These are phyloP conservation scores for Exserohilum rostratum DNA, from an alignment of 2,329 filamentous ascomycete genomes.

Conservation along the genomic window DNA sequence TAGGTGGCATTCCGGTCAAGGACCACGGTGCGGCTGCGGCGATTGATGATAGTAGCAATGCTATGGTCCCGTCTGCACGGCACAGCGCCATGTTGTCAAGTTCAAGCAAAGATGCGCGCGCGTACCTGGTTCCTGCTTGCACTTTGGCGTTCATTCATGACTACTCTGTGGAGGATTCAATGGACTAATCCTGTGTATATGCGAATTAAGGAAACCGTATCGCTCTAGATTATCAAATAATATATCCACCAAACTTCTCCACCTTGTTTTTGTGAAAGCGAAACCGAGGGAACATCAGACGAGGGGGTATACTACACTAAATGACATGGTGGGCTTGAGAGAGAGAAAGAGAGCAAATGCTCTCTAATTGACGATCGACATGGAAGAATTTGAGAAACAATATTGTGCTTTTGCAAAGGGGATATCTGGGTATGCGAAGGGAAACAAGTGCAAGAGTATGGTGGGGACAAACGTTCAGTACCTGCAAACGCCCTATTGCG, in stretches of 20 bases:
- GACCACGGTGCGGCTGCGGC: constrained; percentile 4
- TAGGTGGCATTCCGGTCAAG: background rate
- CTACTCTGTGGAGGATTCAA: background rate
- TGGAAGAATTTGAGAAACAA: background rate
- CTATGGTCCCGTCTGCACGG: background rate
- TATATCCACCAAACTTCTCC: constrained; percentile 12
- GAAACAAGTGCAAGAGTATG: background rate
- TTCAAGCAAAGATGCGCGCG: background rate
- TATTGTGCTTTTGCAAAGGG: constrained; percentile 9
- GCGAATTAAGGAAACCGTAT: constrained; percentile 4
- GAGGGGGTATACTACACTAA: constrained; percentile 15
- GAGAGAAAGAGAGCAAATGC: no score
- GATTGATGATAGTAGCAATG: constrained; percentile 8
- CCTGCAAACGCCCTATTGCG: constrained; percentile 3
- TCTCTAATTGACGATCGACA: background rate
- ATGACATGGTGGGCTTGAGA: constrained; percentile 4
- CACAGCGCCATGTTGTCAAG: background rate
- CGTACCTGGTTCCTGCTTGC: background rate
- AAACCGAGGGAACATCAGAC: constrained; percentile 4
- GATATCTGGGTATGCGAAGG: constrained; percentile 2
- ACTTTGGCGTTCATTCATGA: background rate
- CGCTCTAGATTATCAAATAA: constrained; percentile 4
- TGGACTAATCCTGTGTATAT: constrained; percentile 1
- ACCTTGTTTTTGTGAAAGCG: constrained; percentile 14
- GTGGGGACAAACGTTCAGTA: constrained; percentile 7